Conservation (phyloP, 345 rosid species). For the Aquilaria yunnanensis region DNA sequence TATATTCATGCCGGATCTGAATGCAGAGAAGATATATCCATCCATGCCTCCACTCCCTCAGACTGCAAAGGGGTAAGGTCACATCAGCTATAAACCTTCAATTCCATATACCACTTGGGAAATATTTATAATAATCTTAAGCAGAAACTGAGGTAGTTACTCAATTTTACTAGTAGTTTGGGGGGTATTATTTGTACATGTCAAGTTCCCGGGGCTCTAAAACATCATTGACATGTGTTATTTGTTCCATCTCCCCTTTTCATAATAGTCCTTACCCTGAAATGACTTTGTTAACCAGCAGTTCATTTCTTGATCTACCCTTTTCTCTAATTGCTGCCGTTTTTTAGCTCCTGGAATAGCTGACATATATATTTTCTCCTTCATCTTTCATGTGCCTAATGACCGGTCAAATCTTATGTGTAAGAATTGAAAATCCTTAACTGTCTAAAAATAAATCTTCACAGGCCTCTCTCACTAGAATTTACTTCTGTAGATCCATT, state of each 20-base stretch:
- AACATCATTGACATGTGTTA: not conserved
- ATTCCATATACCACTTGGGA: not conserved
- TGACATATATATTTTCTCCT: too few relatives aligned
- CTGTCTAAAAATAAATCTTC: not conserved
- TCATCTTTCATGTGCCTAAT: too few relatives aligned
- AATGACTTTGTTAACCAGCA: not conserved
- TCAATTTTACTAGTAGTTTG: not conserved
- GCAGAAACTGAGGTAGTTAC: not conserved
- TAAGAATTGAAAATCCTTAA: not conserved
- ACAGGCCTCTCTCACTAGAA: not conserved
- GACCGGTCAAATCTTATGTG: too few relatives aligned
- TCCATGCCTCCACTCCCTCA: constrained; percentile 15
- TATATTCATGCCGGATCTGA: constrained; percentile 19
- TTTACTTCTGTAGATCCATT: not conserved
- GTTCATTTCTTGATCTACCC: too few relatives aligned
- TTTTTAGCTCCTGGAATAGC: too few relatives aligned
- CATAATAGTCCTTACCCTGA: not conserved
- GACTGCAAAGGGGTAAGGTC: constrained; percentile 25
- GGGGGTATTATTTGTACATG: not conserved
- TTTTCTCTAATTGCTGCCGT: too few relatives aligned
- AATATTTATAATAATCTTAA: not conserved
- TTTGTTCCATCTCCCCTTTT: not conserved
- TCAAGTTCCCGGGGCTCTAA: not conserved
- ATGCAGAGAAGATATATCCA: constrained; percentile 20
- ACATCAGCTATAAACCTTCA: not conserved